These are phyloP conservation scores for Epichloe elymi DNA, from an alignment of 2,329 filamentous ascomycete genomes.

Conservation along the genomic window DNA sequence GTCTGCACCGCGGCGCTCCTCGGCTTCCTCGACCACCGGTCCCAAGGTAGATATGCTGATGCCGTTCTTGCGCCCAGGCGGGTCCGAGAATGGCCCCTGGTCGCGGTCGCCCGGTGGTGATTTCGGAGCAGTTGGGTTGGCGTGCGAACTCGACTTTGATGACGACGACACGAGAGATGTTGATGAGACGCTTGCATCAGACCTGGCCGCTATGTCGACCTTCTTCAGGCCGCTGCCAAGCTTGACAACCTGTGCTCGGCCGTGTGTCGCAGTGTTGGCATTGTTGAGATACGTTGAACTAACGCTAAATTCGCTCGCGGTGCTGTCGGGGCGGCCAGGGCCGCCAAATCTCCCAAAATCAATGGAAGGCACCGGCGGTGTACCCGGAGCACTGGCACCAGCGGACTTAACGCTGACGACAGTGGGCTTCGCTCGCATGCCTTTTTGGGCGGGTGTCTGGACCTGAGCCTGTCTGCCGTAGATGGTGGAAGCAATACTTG, in stretches of 20 bases:
- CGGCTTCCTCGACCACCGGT: slow-evolving; percentile 39
- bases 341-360: slow-evolving; percentile 47
- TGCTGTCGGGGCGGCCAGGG: slow-evolving; percentile 35
- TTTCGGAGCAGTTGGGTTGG: slow-evolving; percentile 36
- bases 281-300: slow-evolving; percentile 57
- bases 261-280: slow-evolving; percentile 44
- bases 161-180: slow-evolving; percentile 7
- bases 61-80: slow-evolving; percentile 23
- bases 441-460: slow-evolving; percentile 69
- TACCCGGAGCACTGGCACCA: slow-evolving; percentile 35
- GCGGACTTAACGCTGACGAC: slow-evolving; percentile 83
- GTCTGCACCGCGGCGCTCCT: slow-evolving; percentile 24
- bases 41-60: slow-evolving; percentile 34
- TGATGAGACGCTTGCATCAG: slow-evolving; percentile 20
- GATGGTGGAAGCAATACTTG: slow-evolving; percentile 81
- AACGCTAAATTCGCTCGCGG: slow-evolving; percentile 49
- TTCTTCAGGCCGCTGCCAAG: slow-evolving; percentile 40
- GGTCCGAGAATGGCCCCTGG: slow-evolving; percentile 48
- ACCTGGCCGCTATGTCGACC: slow-evolving; percentile 25
- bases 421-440: slow-evolving; percentile 76
- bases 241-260: slow-evolving; percentile 46
- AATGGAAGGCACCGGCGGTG: slow-evolving; percentile 62
- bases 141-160: slow-evolving; percentile 20
- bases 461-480: slow-evolving; percentile 86
- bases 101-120: slow-evolving; percentile 36